Evolutionary conservation across 2,329 filamentous ascomycete genomes (phyloP), one percentile per base, ranked within the genome.

Genomic region (Zalaria sp.): DNA sequence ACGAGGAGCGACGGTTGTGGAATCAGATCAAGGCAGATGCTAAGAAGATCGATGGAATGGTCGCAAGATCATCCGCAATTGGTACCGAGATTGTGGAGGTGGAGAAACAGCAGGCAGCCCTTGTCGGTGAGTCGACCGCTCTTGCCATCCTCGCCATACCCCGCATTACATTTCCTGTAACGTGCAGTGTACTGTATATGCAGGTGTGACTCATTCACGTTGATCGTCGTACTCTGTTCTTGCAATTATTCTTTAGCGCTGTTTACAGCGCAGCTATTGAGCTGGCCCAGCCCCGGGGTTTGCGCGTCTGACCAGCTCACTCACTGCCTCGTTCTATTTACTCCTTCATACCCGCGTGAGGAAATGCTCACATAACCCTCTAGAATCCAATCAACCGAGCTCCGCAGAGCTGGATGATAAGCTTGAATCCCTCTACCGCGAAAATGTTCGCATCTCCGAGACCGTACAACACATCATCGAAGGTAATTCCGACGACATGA

Each of bases 1-100:
- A 70, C 42, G 67, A 71, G 51, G 67, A 71, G 52, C 58, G 65
- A 28, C 57, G 63, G 10, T 52, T 71, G 41, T 71, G 68, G 68
- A 66, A 63, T 41, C 60, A 64, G 44, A 66, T 71, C 44, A 60
- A 60, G 40, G 57, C 58, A 35, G 63, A 67, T 47, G 65, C 61
- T 4, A 63, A 61, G 39, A 58, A 64, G 37, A 62, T 68, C 27
- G 67, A 70, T 44, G 53, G 51, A 34, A 61, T 68, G 50, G 62
- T 67, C 52, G 46, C 42, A 34, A 54, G 55, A 45, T 53, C 25
- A 46, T 55, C 34, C 28, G 53, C 53, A 3, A 57, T 60, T 32
- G 57, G 58, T 32, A 32, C 46, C n/a, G 56, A 61, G 38, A 60
- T 62, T 11, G 47, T 61, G n/a, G 49, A 59, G 10, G 50, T 56